These are phyloP conservation scores for Xylaria intraflava DNA, from an alignment of 495 filamentous ascomycete species.

Conservation along the genomic window DNA sequence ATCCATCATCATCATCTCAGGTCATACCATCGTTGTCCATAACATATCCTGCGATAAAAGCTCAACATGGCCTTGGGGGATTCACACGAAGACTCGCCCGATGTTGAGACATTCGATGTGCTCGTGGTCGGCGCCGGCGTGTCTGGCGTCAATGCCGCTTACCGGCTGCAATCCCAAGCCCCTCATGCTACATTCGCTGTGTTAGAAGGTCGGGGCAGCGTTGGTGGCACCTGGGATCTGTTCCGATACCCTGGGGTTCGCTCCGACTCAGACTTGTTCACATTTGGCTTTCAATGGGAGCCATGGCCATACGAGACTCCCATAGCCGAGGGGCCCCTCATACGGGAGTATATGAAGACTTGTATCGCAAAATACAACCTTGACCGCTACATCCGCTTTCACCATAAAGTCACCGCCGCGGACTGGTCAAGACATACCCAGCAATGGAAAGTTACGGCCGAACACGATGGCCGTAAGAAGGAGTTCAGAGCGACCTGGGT, in stretches of 20 bases:
- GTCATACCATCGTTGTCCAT: neutral
- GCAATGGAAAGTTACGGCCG: slow-evolving; percentile 54
- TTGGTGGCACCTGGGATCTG: slow-evolving; percentile 69
- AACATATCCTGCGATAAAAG: neutral
- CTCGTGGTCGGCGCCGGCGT: slow-evolving; percentile 68
- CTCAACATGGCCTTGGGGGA: neutral
- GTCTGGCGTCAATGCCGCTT: slow-evolving; percentile 69
- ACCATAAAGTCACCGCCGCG: slow-evolving; percentile 47
- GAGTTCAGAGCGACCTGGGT: slow-evolving; percentile 49
- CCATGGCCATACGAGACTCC: slow-evolving; percentile 54
- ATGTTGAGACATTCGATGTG: slow-evolving; percentile 43
- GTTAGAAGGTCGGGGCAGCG: slow-evolving; percentile 51
- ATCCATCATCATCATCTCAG: too few species aligned
- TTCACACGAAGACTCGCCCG: neutral
- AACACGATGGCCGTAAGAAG: slow-evolving; percentile 36
- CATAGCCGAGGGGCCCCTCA: slow-evolving; percentile 55
- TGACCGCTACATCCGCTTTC: slow-evolving; percentile 52
- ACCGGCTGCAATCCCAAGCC: slow-evolving; percentile 56
- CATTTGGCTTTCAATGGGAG: slow-evolving; percentile 54
- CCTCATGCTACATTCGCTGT: slow-evolving; percentile 53
- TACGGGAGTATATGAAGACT: slow-evolving; percentile 57
- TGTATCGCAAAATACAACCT: slow-evolving; percentile 55
- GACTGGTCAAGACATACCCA: slow-evolving; percentile 57
- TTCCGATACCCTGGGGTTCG: slow-evolving; percentile 66
- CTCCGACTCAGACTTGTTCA: slow-evolving; percentile 60